These are phyloP conservation scores for Penicillium occitanis DNA, from an alignment of 2,329 filamentous ascomycete species.

Conservation along the genomic window DNA sequence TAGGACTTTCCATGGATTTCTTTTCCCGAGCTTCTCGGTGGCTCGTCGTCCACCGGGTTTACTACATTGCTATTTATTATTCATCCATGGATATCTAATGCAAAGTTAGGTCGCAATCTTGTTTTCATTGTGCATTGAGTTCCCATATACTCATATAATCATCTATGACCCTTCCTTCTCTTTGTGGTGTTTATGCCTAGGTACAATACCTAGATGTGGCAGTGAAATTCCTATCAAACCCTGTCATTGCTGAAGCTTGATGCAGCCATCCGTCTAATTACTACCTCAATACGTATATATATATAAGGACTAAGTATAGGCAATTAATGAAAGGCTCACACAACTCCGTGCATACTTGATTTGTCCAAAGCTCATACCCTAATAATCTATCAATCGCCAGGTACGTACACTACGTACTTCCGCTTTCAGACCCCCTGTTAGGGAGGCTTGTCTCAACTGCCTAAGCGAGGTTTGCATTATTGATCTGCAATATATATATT, in stretches of 20 bases:
- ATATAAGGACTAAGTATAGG: too few relatives aligned
- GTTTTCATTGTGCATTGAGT: not conserved
- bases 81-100: not conserved
- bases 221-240: not conserved
- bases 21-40: not conserved
- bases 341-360: conserved; percentile 1
- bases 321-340: not conserved
- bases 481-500: not conserved
- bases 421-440: not conserved
- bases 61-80: not conserved
- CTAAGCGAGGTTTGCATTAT: not conserved
- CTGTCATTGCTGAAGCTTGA: not conserved
- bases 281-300: too few relatives aligned
- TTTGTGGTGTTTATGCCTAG: not conserved
- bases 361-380: not conserved
- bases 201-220: not conserved
- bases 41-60: not conserved
- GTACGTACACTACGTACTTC: not conserved
- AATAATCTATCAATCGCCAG: too few relatives aligned
- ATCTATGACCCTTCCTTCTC: not conserved
- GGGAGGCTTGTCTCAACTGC: not conserved
- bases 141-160: not conserved
- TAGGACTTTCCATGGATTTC: not conserved
- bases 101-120: not conserved
- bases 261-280: not conserved